A percentile compares a stretch with the other conserved stretches of the same genome.
Conservation (phyloP, 2,329 filamentous ascomycete genomes). For the Neopestalotiopsis clavispora region DNA sequence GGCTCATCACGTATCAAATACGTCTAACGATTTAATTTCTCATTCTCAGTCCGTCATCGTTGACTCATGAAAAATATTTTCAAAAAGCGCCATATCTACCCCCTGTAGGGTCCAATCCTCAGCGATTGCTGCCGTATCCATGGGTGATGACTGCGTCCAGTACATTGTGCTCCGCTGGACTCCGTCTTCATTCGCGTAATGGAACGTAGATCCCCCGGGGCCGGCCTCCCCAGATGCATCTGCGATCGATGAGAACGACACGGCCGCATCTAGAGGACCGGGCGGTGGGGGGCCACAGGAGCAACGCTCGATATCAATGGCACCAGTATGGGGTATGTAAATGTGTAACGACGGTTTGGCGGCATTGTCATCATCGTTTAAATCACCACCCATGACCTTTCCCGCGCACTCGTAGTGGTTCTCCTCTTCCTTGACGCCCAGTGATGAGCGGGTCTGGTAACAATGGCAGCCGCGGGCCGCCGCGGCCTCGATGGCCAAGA, state of each 20-base stretch:
- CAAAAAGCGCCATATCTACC: background rate
- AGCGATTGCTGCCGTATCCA: background rate
- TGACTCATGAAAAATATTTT: background rate
- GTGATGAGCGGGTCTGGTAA: background rate
- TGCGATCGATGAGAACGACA: background rate
- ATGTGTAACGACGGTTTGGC: constrained; percentile 35
- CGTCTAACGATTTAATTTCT: background rate
- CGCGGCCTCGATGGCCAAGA: constrained; percentile 36
- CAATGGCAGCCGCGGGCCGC: constrained; percentile 24
- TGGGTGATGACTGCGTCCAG: background rate
- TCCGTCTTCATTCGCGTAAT: background rate
- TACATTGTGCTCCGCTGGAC: background rate
- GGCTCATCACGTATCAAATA: background rate
- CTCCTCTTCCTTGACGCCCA: background rate
- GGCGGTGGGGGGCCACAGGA: background rate
- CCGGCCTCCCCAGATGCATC: background rate
- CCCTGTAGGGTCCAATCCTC: background rate
- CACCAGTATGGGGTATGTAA: constrained; percentile 47
- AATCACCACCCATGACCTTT: background rate
- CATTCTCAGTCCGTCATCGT: background rate
- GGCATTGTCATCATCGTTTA: constrained; percentile 16
- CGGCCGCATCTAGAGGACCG: background rate
- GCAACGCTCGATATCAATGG: constrained; percentile 30
- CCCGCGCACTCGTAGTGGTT: background rate
- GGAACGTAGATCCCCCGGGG: background rate